Percentiles rank a stretch among this genome's conserved stretches.
These are phyloP conservation scores for Trifolium pratense DNA, from an alignment of 306 rosid species.

Conservation along the genomic window DNA sequence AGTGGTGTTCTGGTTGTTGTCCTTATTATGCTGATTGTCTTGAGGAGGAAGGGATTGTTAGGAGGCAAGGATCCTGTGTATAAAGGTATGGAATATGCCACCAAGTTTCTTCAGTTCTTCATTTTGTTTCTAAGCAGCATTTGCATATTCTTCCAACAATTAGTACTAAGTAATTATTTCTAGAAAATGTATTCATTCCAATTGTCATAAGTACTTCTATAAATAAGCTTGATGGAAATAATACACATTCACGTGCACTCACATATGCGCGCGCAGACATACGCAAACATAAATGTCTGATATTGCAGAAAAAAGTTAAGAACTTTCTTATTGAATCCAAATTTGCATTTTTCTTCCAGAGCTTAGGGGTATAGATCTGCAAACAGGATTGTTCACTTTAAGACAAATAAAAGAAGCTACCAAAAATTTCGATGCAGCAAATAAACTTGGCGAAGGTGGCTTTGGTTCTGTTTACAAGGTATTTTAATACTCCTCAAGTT, in stretches of 20 bases:
- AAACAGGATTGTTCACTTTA: constrained; percentile 80
- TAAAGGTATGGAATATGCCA: constrained; percentile 61
- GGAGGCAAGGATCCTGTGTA: constrained; percentile 65
- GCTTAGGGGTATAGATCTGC: constrained; percentile 80
- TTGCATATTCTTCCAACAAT: constrained; percentile 1
- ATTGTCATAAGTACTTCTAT: no score
- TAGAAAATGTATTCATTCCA: no score
- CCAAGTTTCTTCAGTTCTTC: constrained; percentile 9
- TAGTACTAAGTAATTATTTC: neutral
- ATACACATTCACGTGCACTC: no score
- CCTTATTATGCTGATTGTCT: constrained; percentile 53
- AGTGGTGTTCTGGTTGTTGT: constrained; percentile 52
- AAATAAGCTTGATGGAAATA: no score
- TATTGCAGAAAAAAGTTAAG: neutral
- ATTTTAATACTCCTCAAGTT: constrained; percentile 28
- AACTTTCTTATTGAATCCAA: constrained; percentile 29
- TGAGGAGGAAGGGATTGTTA: constrained; percentile 70
- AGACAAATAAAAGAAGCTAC: constrained; percentile 88
- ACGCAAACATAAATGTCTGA: neutral
- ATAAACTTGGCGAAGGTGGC: constrained; percentile 96
- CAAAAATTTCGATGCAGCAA: constrained; percentile 67
- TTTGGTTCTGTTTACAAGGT: constrained; percentile 95
- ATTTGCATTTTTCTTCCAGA: constrained; percentile 49
- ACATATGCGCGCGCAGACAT: no score
- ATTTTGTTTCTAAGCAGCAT: constrained; percentile 1